Evolutionary conservation across 257 asterid species (phyloP).

Genomic region (Craterostigma plantagineum): DNA sequence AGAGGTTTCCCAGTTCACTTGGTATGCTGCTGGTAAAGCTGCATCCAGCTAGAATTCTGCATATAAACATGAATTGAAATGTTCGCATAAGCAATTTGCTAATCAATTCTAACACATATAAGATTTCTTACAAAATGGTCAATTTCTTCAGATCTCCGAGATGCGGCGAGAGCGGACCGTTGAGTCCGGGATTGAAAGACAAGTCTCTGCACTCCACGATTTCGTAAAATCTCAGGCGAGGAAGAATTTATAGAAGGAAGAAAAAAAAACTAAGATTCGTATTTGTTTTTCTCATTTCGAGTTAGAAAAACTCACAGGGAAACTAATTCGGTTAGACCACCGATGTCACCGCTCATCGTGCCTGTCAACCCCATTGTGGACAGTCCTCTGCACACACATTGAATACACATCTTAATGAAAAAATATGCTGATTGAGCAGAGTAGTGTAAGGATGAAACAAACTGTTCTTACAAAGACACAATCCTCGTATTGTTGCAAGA

Average conservation of each 20-base stretch:
- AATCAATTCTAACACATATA: neutral
- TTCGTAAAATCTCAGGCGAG: slow-evolving; percentile 8
- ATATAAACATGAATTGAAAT: slow-evolving; percentile 4
- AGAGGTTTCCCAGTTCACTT: slow-evolving; percentile 58
- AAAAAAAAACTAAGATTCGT: no score
- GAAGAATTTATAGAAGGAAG: no score
- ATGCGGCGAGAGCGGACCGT: slow-evolving; percentile 66
- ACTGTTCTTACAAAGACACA: slow-evolving; percentile 57
- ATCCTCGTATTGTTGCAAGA: slow-evolving; percentile 62
- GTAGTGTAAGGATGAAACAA: neutral
- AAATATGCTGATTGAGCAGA: neutral
- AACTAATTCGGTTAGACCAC: slow-evolving; percentile 52
- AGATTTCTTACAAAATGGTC: slow-evolving; percentile 47
- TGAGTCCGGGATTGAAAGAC: slow-evolving; percentile 75
- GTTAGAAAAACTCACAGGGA: slow-evolving; percentile 73
- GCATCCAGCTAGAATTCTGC: slow-evolving; percentile 93
- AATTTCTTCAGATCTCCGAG: slow-evolving; percentile 65
- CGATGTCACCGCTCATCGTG: slow-evolving; percentile 66
- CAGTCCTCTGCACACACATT: slow-evolving; percentile 40
- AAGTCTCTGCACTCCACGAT: slow-evolving; percentile 45
- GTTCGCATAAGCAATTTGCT: neutral
- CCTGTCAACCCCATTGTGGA: slow-evolving; percentile 80
- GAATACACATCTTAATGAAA: neutral
- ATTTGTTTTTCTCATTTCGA: neutral
- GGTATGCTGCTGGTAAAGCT: slow-evolving; percentile 69